Evolutionary conservation across 116 monocot species (phyloP).

Genomic region (Papilionanthe hybrid): DNA sequence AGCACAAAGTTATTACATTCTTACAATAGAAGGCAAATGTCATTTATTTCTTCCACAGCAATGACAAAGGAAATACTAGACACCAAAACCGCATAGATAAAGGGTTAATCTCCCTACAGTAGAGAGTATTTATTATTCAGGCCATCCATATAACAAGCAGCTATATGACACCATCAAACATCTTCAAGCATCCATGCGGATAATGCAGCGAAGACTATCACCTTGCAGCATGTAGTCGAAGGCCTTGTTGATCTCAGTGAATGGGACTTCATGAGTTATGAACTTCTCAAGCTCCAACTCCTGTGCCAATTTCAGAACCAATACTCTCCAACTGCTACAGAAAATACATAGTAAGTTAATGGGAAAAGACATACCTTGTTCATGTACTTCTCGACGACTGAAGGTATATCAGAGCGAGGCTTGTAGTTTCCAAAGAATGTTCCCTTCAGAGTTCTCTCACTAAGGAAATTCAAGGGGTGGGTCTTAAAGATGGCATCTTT

Average conservation of each 20-base stretch:
- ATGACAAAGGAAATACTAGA: too few species aligned
- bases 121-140: neutral
- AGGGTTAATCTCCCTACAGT: too few species aligned
- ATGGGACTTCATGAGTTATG: constrained; percentile 51
- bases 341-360: neutral
- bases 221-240: constrained; percentile 48
- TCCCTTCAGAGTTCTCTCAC: constrained; percentile 81
- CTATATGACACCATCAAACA: neutral
- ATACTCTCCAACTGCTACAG: neutral
- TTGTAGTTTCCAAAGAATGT: constrained; percentile 98
- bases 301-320: constrained; percentile 11
- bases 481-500: constrained; percentile 76
- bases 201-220: constrained; percentile 36
- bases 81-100: too few species aligned
- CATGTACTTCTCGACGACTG: constrained; percentile 81
- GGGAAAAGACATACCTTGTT: constrained; percentile 34
- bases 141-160: neutral
- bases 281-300: constrained; percentile 63
- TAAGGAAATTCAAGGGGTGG: constrained; percentile 65
- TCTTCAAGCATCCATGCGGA: constrained; percentile 30
- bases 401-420: constrained; percentile 68
- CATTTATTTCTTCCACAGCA: too few species aligned
- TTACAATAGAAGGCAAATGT: too few species aligned
- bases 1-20: too few species aligned
- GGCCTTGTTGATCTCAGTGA: constrained; percentile 60